Evolutionary conservation across 495 filamentous ascomycete genomes (phyloP).

Genomic region (Hypoxylon lienhwacheense): DNA sequence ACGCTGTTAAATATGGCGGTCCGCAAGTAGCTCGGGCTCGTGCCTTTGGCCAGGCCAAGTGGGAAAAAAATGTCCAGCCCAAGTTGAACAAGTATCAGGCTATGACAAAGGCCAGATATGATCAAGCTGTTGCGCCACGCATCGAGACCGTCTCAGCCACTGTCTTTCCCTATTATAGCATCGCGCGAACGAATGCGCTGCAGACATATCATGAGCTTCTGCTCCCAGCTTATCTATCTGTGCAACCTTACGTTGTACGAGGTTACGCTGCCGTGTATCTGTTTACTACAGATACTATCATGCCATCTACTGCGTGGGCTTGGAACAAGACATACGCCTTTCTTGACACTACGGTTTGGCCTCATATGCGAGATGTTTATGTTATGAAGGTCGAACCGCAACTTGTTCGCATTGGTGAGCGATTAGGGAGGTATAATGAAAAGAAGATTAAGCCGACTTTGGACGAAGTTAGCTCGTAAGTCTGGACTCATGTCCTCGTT

Average conservation of each 20-base stretch:
- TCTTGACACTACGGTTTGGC: slow-evolving; percentile 74
- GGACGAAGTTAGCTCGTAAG: slow-evolving; percentile 33
- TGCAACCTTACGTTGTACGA: slow-evolving; percentile 71
- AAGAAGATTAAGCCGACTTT: slow-evolving; percentile 20
- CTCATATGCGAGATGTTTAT: slow-evolving; percentile 75
- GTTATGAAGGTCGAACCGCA: slow-evolving; percentile 94
- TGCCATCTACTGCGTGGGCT: slow-evolving; percentile 70
- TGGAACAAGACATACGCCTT: slow-evolving; percentile 70
- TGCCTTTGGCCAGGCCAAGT: slow-evolving; percentile 67
- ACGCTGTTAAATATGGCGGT: slow-evolving; percentile 75
- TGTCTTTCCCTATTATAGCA: slow-evolving; percentile 71
- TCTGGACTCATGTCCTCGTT: background rate
- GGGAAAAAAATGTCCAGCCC: slow-evolving; percentile 75
- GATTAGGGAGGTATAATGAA: slow-evolving; percentile 73
- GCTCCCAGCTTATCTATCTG: slow-evolving; percentile 71
- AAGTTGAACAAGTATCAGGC: slow-evolving; percentile 64
- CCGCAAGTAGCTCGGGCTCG: slow-evolving; percentile 70
- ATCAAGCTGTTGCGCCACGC: slow-evolving; percentile 69
- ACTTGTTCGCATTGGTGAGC: slow-evolving; percentile 85
- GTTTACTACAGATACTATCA: slow-evolving; percentile 67
- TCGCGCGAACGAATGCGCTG: slow-evolving; percentile 59
- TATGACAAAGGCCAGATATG: slow-evolving; percentile 66
- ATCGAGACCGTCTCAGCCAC: slow-evolving; percentile 59
- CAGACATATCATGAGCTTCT: slow-evolving; percentile 71
- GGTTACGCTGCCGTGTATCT: slow-evolving; percentile 66